Conservation (phyloP, 306 rosid species). For the Casuarina equisetifolia region DNA sequence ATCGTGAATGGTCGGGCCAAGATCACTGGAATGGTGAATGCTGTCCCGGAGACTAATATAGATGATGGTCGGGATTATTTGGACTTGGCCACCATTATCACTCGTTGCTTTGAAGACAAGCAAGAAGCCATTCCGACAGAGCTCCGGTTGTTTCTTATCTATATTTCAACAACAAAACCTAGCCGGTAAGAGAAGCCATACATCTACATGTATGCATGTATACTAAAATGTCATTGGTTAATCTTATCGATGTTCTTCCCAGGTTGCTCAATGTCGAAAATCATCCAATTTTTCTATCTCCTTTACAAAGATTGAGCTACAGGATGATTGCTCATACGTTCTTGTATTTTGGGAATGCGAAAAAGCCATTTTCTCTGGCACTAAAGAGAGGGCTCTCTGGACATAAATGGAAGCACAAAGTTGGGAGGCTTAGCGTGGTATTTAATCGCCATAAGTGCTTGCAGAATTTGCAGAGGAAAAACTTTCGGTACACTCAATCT, state of each 20-base stretch:
- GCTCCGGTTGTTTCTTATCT: background rate
- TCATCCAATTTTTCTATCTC: slow-evolving; percentile 10
- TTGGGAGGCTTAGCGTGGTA: background rate
- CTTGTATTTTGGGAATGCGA: slow-evolving; percentile 5
- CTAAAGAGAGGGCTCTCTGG: background rate
- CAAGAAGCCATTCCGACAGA: background rate
- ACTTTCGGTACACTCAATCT: background rate
- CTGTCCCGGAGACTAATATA: background rate
- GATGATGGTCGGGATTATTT: background rate
- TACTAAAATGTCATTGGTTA: background rate
- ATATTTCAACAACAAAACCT: background rate
- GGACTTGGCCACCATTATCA: background rate
- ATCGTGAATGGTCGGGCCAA: slow-evolving; percentile 6
- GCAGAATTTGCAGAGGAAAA: background rate
- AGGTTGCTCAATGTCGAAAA: slow-evolving; percentile 8
- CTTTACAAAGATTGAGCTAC: slow-evolving; percentile 1
- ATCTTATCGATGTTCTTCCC: background rate
- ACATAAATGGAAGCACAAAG: background rate
- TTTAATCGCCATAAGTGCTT: background rate
- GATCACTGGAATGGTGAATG: slow-evolving; percentile 2
- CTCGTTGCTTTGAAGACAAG: background rate
- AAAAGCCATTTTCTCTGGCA: background rate
- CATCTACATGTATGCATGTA: no score
- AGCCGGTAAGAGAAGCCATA: background rate
- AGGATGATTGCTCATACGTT: slow-evolving; percentile 6